Percentiles rank a stretch among this genome's conserved stretches.
Conservation (phyloP, 2,329 filamentous ascomycete genomes). For the Colletotrichum sp. region DNA sequence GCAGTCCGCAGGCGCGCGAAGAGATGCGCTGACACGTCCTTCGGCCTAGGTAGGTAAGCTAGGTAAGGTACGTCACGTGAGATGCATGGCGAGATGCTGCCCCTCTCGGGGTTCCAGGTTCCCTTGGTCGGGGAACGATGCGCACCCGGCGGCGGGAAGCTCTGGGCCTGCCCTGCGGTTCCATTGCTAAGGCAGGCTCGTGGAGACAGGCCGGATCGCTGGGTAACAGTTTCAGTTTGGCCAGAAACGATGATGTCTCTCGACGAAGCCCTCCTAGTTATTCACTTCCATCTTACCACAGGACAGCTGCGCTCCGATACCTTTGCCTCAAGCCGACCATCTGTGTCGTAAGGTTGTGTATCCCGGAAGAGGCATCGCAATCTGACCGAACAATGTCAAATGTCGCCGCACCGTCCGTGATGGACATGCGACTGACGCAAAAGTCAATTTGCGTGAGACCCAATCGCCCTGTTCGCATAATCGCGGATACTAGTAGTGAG, state of each 20-base stretch:
- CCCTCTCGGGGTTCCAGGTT: background rate
- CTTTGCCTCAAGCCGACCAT: background rate
- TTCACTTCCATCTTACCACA: background rate
- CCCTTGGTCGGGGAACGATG: background rate
- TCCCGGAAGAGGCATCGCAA: background rate
- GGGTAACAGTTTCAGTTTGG: background rate
- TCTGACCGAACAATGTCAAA: background rate
- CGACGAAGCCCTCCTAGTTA: background rate
- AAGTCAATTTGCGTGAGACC: background rate
- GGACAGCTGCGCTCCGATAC: background rate
- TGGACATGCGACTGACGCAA: background rate
- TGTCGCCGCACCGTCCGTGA: background rate
- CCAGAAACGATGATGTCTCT: background rate
- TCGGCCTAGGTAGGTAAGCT: background rate
- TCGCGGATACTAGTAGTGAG: background rate
- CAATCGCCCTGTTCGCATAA: background rate
- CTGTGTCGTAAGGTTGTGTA: background rate
- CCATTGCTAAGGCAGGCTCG: background rate
- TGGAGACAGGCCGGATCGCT: background rate
- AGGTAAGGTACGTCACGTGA: background rate
- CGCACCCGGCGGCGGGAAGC: background rate
- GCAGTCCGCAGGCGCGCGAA: background rate
- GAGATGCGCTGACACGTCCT: background rate
- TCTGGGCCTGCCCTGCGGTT: background rate
- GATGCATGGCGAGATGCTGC: background rate